A percentile compares a stretch with the other conserved stretches of the same genome.
phyloP scores from a whole-genome alignment of 257 asterid genomes.

The Fraxinus anomala region DNA sequence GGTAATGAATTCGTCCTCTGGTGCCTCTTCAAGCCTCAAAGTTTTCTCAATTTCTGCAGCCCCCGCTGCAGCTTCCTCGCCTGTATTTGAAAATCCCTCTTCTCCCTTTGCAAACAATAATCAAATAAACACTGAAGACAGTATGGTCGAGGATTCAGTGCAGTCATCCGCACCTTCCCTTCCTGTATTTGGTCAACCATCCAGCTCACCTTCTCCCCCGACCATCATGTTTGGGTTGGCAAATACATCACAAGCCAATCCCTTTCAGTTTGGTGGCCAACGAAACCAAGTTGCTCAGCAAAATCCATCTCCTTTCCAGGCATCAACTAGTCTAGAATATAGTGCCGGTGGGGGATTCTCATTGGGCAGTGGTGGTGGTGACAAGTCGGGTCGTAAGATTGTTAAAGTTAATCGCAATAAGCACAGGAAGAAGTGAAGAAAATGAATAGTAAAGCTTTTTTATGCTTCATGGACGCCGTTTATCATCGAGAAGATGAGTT shows the following conservation, averaged over 20 bases:
- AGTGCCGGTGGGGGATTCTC: constrained; percentile 74
- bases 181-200: constrained; percentile 54
- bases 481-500: not conserved
- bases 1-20: constrained; percentile 41
- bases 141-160: constrained; percentile 89
- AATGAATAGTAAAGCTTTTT: constrained; percentile 7
- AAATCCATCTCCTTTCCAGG: constrained; percentile 52
- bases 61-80: constrained; percentile 34
- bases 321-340: constrained; percentile 55
- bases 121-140: constrained; percentile 74
- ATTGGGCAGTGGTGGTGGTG: constrained; percentile 54
- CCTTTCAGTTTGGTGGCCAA: constrained; percentile 68
- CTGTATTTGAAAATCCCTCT: constrained; percentile 36
- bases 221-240: constrained; percentile 50
- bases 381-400: constrained; percentile 57
- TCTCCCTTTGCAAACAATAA: constrained; percentile 30
- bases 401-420: constrained; percentile 46
- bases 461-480: not conserved
- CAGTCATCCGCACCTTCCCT: constrained; percentile 41
- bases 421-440: constrained; percentile 55
- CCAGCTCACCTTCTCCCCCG: constrained; percentile 43
- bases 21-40: constrained; percentile 34
- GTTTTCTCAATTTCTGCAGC: constrained; percentile 40
- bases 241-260: constrained; percentile 36
- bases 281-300: constrained; percentile 46